phyloP scores from a whole-genome alignment of 116 monocot genomes.

The Phalaenopsis hybrid region DNA sequence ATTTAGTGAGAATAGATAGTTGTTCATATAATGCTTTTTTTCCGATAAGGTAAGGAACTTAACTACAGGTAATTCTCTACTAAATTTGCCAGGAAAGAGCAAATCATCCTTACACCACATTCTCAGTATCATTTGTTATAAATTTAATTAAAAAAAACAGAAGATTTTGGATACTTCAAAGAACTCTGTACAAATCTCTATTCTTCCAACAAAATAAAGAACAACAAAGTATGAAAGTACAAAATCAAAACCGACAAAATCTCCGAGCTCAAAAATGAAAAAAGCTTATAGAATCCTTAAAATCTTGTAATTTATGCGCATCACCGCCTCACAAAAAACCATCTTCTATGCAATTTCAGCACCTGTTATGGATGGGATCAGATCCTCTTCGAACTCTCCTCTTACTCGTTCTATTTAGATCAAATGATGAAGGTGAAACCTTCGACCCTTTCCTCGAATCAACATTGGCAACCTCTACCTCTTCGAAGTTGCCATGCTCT shows the following conservation, averaged over 20 bases:
- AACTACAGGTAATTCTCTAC: neutral
- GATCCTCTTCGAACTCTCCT: constrained; percentile 86
- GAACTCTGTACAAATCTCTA: constrained; percentile 11
- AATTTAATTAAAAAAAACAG: neutral
- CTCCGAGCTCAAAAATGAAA: constrained; percentile 3
- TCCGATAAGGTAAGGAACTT: neutral
- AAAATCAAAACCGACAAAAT: neutral
- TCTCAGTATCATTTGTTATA: constrained; percentile 2
- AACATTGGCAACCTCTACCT: constrained; percentile 11
- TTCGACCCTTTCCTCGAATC: constrained; percentile 17
- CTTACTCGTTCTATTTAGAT: constrained; percentile 54
- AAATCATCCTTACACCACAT: neutral
- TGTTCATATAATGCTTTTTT: neutral
- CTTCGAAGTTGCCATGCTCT: constrained; percentile 18
- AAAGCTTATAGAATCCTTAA: neutral
- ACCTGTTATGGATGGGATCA: constrained; percentile 89
- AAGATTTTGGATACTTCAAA: neutral
- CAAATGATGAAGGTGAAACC: constrained; percentile 26
- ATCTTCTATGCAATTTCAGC: constrained; percentile 14
- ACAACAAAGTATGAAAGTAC: neutral
- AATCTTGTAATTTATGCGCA: constrained; percentile 1
- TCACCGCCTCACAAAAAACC: neutral
- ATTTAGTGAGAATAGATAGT: neutral
- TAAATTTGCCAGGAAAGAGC: neutral
- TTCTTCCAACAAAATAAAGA: constrained; percentile 5